A percentile compares a stretch with the other conserved stretches of the same genome.
Conservation (phyloP, 306 rosid genomes). For the Vachellia pachyceras region DNA sequence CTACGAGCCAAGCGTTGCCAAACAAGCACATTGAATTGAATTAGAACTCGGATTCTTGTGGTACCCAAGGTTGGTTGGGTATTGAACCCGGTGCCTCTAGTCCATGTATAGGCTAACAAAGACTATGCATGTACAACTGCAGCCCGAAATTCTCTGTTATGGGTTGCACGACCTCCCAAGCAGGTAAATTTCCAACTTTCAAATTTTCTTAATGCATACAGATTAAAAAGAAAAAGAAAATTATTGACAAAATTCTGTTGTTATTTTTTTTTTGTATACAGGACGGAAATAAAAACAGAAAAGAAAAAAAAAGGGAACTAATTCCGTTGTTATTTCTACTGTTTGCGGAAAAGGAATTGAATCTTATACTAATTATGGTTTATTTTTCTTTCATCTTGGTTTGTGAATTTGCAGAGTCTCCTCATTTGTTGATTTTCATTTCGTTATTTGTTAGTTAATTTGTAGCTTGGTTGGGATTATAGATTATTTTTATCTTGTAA, state of each 20-base stretch:
- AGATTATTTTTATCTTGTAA: slow-evolving; percentile 39
- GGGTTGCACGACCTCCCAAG: slow-evolving; percentile 92
- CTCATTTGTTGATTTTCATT: background rate
- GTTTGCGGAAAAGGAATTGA: background rate
- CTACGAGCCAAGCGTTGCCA: too few species aligned
- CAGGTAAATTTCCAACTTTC: slow-evolving; percentile 49
- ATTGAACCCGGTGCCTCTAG: background rate
- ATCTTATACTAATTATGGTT: background rate
- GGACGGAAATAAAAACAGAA: too few species aligned
- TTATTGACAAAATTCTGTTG: too few species aligned
- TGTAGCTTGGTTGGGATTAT: slow-evolving; percentile 36
- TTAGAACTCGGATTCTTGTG: too few species aligned
- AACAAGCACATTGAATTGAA: too few species aligned
- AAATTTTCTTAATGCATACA: background rate
- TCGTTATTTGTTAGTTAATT: slow-evolving; percentile 10
- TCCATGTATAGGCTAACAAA: too few species aligned
- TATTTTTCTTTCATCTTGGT: background rate
- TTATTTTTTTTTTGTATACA: too few species aligned
- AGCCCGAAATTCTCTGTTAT: slow-evolving; percentile 34
- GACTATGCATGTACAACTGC: too few species aligned
- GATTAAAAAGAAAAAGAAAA: too few species aligned
- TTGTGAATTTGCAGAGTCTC: background rate
- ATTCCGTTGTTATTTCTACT: background rate
- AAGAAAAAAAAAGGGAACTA: too few species aligned
- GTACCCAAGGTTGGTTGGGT: too few species aligned